Base-by-base conservation (phyloP, 768 basidiomycete species). In the Trametes maxima region DNA sequence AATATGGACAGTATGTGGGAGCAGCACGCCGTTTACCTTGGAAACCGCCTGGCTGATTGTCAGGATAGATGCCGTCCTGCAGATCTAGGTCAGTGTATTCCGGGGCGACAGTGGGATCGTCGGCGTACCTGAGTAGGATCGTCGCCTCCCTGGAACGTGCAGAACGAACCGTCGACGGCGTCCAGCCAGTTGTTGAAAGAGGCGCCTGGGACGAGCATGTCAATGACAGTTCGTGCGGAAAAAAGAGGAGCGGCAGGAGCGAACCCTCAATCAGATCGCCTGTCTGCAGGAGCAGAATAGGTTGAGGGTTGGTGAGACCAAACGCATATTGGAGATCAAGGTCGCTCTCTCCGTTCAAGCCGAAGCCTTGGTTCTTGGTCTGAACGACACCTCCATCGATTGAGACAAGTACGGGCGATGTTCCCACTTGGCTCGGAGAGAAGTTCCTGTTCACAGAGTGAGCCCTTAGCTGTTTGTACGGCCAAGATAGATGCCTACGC, bases 241-340 rank as follows among this genome's bases (percentile, higher is more conserved):
- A 2, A n/a, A 4, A 39, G 0, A 25, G 46, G n/a, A 8, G 6
- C 5, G 2, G 1, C 17, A 1, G 6, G 25, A 12, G 43, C 62
- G 1, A 19, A 67, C 68, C 65, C 37, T 69, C 63, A 6, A 65
- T 54, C 6, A 64, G 57, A 50, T 70, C 67, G 33, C 69, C 66
- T 22, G 61, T 54, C 54, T 70, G 68, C 43, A 65, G 63, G 40
- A 68, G 60, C 24, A 66, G 60, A 43, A 69, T 60, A 3, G 63
- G 59, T 19, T 68, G 25, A 36, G 60, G 60, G 45, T 68, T 64
- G 5, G 65, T 66, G 35, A 85, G 74, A 10, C 80, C 79, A 63
- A 91, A 84, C 5, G 77, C 84, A 49, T 88, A 90, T 71, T 90
- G 82, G 19, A 90, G 82, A 68, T 91, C 90, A 7, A 91, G 80